Conservation (phyloP, 2,329 filamentous ascomycete genomes). For the Fusarium keratoplasticum region DNA sequence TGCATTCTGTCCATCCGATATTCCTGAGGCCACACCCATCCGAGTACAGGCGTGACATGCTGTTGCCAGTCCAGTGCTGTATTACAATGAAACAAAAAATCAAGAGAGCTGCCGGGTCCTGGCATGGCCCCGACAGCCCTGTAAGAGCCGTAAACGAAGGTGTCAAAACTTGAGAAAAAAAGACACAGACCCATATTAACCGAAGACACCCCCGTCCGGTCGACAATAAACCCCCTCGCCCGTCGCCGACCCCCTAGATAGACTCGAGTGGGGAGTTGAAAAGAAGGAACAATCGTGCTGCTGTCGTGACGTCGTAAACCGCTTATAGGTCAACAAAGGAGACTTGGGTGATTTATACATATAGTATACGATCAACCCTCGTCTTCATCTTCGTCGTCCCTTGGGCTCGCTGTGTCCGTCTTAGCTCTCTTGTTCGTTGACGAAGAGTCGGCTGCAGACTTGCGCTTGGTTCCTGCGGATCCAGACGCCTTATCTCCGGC, state of each 20-base stretch:
- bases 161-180: slow-evolving; percentile 20
- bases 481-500: slow-evolving; percentile 39
- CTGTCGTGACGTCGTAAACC: slow-evolving; percentile 54
- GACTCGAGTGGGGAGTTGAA: slow-evolving; percentile 18
- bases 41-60: slow-evolving; percentile 43
- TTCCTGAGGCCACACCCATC: slow-evolving; percentile 42
- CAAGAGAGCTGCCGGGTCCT: slow-evolving; percentile 4
- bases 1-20: slow-evolving; percentile 56
- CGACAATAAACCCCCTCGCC: slow-evolving; percentile 17
- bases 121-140: neutral
- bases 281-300: slow-evolving; percentile 44
- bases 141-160: slow-evolving; percentile 31
- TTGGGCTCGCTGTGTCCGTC: slow-evolving; percentile 58
- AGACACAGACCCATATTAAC: slow-evolving; percentile 21
- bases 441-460: slow-evolving; percentile 63
- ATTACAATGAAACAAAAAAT: slow-evolving; percentile 45
- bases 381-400: slow-evolving; percentile 58
- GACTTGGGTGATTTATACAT: slow-evolving; percentile 32
- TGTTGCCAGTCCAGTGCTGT: slow-evolving; percentile 56
- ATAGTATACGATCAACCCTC: slow-evolving; percentile 50
- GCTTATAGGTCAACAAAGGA: slow-evolving; percentile 46
- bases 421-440: slow-evolving; percentile 68
- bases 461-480: slow-evolving; percentile 66
- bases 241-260: neutral
- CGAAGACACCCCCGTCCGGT: slow-evolving; percentile 17